These are phyloP conservation scores for Fusarium sp. DNA, from an alignment of 2,329 filamentous ascomycete species.

Conservation along the genomic window DNA sequence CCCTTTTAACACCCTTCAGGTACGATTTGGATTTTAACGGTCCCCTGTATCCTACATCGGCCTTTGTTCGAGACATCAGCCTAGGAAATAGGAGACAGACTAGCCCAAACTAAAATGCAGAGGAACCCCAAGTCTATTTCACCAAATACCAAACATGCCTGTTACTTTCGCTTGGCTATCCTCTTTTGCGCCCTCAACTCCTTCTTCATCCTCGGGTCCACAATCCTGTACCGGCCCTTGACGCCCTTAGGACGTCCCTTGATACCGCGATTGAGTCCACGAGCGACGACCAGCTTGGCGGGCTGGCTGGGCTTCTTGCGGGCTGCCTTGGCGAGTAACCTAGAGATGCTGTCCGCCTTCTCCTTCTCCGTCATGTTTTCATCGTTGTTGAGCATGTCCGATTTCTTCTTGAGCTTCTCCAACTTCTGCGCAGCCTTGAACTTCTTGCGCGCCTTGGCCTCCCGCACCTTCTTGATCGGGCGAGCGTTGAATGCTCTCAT, in stretches of 20 bases:
- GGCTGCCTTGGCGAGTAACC: conserved; percentile 84
- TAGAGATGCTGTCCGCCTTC: conserved; percentile 88
- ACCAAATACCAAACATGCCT: conserved; percentile 1
- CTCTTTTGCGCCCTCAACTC: conserved; percentile 92
- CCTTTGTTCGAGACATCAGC: conserved; percentile 66
- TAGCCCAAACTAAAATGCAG: conserved; percentile 20
- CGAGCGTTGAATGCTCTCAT: conserved; percentile 91
- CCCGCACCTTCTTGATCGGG: conserved; percentile 98
- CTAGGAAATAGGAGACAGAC: conserved; percentile 29
- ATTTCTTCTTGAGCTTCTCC: conserved; percentile 98
- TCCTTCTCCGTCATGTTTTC: conserved; percentile 96
- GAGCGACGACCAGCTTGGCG: conserved; percentile 91
- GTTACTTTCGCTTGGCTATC: conserved; percentile 74
- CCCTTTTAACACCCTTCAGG: conserved; percentile 59
- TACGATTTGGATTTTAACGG: conserved; percentile 86
- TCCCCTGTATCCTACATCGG: conserved; percentile 74
- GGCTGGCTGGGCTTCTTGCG: conserved; percentile 90
- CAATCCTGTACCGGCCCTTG: conserved; percentile 98
- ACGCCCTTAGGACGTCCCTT: conserved; percentile 90
- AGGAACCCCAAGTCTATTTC: conserved; percentile 34
- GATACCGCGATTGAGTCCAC: conserved; percentile 86
- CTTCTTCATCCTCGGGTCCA: conserved; percentile 96
- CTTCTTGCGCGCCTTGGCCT: conserved; percentile 97
- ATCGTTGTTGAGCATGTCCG: conserved; percentile 88
- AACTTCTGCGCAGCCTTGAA: conserved; percentile 91